These are phyloP conservation scores for Malassezia caprae DNA, from an alignment of 1,284 basidiomycete genomes.

Conservation along the genomic window DNA sequence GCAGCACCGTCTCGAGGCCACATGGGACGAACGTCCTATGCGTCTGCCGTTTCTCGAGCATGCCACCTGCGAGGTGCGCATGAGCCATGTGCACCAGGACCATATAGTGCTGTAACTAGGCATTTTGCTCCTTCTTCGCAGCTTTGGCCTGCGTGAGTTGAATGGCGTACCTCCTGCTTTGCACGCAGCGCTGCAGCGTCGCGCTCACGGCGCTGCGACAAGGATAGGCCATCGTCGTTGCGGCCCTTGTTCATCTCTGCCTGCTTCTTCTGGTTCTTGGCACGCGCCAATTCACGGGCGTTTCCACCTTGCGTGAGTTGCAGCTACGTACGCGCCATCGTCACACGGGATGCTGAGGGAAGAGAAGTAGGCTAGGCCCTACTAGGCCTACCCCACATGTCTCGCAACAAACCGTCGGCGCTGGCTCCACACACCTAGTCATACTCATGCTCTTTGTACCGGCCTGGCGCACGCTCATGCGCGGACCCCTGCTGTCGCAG, in stretches of 20 bases:
- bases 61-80: background rate
- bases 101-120: slow-evolving; percentile 10
- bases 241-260: slow-evolving; percentile 37
- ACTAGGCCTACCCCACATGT: background rate
- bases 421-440: background rate
- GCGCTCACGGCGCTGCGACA: slow-evolving; percentile 35
- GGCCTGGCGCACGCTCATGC: background rate
- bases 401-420: background rate
- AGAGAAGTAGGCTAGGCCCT: background rate
- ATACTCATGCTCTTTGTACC: background rate
- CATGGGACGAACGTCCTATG: background rate
- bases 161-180: slow-evolving; percentile 38
- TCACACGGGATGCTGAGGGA: background rate
- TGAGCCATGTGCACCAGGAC: slow-evolving; percentile 2
- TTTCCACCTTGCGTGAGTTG: slow-evolving; percentile 30
- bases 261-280: slow-evolving; percentile 45
- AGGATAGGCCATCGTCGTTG: slow-evolving; percentile 24
- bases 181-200: slow-evolving; percentile 37
- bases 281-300: slow-evolving; percentile 42
- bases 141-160: slow-evolving; percentile 12
- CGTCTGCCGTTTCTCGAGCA: background rate
- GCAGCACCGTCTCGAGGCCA: background rate
- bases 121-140: slow-evolving; percentile 4
- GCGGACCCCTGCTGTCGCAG: background rate
- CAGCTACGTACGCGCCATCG: slow-evolving; percentile 13